Evolutionary conservation across 345 rosid species (phyloP).

Genomic region (Reutealis trisperma): DNA sequence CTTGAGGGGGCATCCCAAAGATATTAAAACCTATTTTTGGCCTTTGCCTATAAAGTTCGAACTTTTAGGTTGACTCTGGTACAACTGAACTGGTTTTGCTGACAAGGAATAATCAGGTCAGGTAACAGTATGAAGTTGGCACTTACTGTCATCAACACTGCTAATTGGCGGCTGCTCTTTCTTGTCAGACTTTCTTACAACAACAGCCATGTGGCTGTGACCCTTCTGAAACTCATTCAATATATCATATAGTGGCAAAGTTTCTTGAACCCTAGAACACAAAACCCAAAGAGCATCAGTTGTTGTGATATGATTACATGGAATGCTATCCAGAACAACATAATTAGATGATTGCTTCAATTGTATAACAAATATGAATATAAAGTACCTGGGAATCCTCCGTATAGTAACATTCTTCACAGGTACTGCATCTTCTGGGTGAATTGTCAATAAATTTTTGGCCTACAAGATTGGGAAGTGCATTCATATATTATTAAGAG

Average conservation of each 20-base stretch:
- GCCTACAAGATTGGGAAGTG: constrained; percentile 42
- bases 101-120: neutral
- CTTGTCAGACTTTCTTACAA: constrained; percentile 57
- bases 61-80: too few relatives aligned
- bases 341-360: neutral
- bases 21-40: too few relatives aligned
- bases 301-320: neutral
- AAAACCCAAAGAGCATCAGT: constrained; percentile 10
- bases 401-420: constrained; percentile 86
- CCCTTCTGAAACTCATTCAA: constrained; percentile 99
- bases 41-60: too few relatives aligned
- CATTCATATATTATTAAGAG: neutral
- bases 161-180: constrained; percentile 24
- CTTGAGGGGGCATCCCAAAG: too few relatives aligned
- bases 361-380: neutral
- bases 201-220: constrained; percentile 99
- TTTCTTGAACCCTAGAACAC: constrained; percentile 66
- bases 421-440: constrained; percentile 78
- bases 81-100: neutral
- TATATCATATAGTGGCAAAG: constrained; percentile 87
- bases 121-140: neutral
- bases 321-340: constrained; percentile 4
- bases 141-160: constrained; percentile 40
- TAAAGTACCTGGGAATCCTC: constrained; percentile 75
- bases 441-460: constrained; percentile 79